Evolutionary conservation across 1,284 basidiomycete species (phyloP).

Genomic region (Marasmius oreades): DNA sequence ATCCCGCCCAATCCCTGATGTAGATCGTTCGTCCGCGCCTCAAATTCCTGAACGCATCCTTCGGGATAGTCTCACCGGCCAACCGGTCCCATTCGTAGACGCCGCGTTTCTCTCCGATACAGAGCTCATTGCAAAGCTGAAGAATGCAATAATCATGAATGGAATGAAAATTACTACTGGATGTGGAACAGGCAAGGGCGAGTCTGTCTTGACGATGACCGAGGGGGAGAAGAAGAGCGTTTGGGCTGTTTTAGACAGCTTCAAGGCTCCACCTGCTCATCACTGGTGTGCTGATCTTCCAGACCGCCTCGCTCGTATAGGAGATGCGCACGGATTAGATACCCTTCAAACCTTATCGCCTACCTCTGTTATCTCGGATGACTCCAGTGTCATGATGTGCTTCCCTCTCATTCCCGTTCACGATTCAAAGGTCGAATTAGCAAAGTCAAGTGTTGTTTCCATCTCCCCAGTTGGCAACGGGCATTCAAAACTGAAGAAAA

Average conservation of each 20-base stretch:
- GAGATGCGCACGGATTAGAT: background rate
- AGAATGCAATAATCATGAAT: background rate
- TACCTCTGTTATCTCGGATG: slow-evolving; percentile 2
- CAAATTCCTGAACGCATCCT: slow-evolving; percentile 10
- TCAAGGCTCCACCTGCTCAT: slow-evolving; percentile 3
- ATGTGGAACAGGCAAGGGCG: background rate
- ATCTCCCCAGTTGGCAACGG: background rate
- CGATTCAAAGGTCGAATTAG: background rate
- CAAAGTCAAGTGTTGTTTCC: slow-evolving; percentile 4
- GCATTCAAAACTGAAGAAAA: background rate
- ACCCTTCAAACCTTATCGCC: background rate
- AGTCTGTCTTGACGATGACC: background rate
- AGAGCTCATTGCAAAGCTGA: background rate
- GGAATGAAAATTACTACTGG: background rate
- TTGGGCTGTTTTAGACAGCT: background rate
- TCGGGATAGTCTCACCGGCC: background rate
- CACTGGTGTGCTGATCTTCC: slow-evolving; percentile 1
- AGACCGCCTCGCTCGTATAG: background rate
- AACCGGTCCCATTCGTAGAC: background rate
- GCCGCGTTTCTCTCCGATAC: slow-evolving; percentile 1
- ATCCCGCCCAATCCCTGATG: background rate
- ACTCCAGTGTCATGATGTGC: slow-evolving; percentile 5
- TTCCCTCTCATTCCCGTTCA: background rate
- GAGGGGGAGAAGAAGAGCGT: background rate
- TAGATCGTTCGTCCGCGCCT: background rate